phyloP scores from a whole-genome alignment of 2,329 filamentous ascomycete species.

The Aquanectria penicillioides region DNA sequence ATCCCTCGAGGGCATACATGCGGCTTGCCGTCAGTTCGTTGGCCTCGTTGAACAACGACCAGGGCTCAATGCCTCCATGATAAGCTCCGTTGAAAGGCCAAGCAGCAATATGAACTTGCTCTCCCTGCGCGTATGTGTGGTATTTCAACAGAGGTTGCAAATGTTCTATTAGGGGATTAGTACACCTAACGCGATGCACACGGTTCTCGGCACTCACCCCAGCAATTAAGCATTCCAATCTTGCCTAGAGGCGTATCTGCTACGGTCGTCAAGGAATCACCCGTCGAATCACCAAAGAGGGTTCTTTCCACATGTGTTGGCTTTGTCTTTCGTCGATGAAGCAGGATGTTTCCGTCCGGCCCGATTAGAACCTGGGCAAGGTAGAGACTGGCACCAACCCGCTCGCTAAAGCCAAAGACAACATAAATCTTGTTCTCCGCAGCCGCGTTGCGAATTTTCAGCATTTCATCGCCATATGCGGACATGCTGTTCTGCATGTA shows the following conservation, averaged over 20 bases:
- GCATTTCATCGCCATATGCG: background rate
- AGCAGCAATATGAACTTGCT: background rate
- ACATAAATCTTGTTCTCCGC: background rate
- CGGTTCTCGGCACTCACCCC: background rate
- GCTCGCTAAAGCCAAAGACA: constrained; percentile 6
- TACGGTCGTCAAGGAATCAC: background rate
- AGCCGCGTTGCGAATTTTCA: background rate
- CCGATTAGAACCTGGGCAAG: constrained; percentile 4
- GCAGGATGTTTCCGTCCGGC: constrained; percentile 15
- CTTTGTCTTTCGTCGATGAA: background rate
- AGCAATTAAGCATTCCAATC: background rate
- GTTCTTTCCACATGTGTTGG: background rate
- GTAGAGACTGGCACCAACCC: background rate
- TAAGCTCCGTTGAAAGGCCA: background rate
- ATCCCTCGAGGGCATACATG: constrained; percentile 1
- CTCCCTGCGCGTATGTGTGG: background rate
- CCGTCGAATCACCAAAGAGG: background rate
- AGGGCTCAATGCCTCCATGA: background rate
- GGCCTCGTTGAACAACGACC: background rate
- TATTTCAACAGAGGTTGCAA: background rate
- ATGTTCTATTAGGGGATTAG: background rate
- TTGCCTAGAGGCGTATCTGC: background rate
- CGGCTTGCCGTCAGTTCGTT: background rate
- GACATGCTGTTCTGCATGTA: background rate
- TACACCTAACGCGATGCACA: background rate